Percentiles rank a stretch among this genome's conserved stretches.
phyloP scores from a whole-genome alignment of 768 basidiomycete genomes.

The Kwoniella sp. region DNA sequence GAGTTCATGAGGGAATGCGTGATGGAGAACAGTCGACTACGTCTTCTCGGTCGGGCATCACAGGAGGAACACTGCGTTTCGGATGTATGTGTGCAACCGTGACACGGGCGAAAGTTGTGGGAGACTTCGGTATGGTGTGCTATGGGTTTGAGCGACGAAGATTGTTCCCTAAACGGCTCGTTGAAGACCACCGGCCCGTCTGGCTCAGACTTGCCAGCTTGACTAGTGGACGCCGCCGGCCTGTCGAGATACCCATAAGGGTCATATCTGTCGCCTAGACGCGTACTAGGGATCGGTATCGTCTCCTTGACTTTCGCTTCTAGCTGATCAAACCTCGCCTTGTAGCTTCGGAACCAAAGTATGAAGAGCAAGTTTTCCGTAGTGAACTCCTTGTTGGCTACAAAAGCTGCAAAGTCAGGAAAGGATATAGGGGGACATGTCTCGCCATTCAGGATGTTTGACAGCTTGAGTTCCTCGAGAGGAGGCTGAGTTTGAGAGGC shows the following conservation, averaged over 20 bases:
- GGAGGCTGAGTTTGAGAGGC: constrained; percentile 18
- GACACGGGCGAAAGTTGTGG: not conserved
- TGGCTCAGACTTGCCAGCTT: not conserved
- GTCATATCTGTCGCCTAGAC: constrained; percentile 36
- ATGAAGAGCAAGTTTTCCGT: constrained; percentile 49
- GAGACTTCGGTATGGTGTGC: not conserved
- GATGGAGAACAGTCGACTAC: constrained; percentile 13
- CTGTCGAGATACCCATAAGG: constrained; percentile 46
- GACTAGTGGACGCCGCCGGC: constrained; percentile 1
- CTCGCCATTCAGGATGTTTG: constrained; percentile 45
- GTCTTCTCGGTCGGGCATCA: not conserved
- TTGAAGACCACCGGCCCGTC: constrained; percentile 10
- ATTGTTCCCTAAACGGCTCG: constrained; percentile 7
- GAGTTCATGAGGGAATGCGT: constrained; percentile 12
- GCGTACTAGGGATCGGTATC: constrained; percentile 42
- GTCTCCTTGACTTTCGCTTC: constrained; percentile 11
- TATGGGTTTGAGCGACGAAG: not conserved
- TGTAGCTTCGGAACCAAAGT: constrained; percentile 49
- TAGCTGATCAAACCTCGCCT: constrained; percentile 30
- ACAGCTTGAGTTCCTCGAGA: constrained; percentile 42
- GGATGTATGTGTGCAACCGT: not conserved
- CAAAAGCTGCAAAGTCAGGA: constrained; percentile 44
- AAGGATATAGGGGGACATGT: constrained; percentile 50
- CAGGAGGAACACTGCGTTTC: not conserved
- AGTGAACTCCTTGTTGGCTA: constrained; percentile 46